Percentiles rank a stretch among this genome's conserved stretches.
Evolutionary conservation across 805 yeast species (phyloP).

Genomic region (Ogataea glucozyma): DNA sequence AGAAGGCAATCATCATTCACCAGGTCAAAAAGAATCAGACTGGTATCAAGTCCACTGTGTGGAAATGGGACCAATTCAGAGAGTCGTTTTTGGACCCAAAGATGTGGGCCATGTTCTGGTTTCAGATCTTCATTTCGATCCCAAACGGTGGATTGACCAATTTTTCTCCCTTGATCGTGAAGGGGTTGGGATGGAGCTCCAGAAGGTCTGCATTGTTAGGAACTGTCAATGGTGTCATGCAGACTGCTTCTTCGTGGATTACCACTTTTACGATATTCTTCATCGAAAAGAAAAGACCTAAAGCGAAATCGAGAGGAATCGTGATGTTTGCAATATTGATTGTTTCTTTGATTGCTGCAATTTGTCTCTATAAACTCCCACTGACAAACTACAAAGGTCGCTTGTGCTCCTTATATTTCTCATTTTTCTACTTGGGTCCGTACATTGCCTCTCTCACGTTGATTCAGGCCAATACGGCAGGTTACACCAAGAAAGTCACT

Average conservation of each 20-base stretch:
- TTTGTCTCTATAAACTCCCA: conserved; percentile 35
- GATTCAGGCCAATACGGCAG: conserved; percentile 58
- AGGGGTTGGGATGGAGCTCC: conserved; percentile 32
- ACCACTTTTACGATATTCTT: conserved; percentile 45
- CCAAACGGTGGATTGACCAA: conserved; percentile 63
- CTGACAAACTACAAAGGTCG: conserved; percentile 27
- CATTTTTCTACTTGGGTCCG: conserved; percentile 32
- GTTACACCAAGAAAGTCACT: conserved; percentile 70
- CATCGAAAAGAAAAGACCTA: conserved; percentile 48
- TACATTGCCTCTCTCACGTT: conserved; percentile 35
- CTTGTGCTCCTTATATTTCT: conserved; percentile 24
- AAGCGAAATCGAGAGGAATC: conserved; percentile 32
- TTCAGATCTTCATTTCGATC: conserved; percentile 46
- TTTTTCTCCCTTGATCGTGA: conserved; percentile 42
- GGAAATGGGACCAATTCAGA: conserved; percentile 55
- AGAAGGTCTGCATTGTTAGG: conserved; percentile 35
- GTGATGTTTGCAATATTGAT: conserved; percentile 30
- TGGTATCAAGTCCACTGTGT: conserved; percentile 56
- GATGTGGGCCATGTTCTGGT: conserved; percentile 50
- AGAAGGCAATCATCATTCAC: conserved; percentile 49
- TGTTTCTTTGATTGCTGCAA: conserved; percentile 30
- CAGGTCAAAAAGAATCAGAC: conserved; percentile 59
- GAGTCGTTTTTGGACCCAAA: conserved; percentile 57
- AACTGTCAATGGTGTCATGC: conserved; percentile 38
- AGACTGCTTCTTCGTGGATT: conserved; percentile 29